Percentiles rank a stretch among this genome's conserved stretches.
Conservation (phyloP, 225 moss, liverwort and hornwort species). For the Climacium dendroides region DNA sequence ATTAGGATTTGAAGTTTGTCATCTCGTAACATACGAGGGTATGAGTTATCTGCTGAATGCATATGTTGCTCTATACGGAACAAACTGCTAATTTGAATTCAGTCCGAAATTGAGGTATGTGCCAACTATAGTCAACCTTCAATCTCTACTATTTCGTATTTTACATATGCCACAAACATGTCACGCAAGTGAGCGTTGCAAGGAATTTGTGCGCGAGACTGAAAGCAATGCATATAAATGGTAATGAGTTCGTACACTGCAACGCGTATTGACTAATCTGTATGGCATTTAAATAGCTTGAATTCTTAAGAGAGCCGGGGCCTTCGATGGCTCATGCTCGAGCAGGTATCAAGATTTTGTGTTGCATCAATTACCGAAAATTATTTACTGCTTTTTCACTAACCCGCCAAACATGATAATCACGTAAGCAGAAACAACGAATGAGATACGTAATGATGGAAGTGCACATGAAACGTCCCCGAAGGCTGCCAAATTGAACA, state of each 20-base stretch:
- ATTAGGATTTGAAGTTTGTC: no score
- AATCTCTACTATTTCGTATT: no score
- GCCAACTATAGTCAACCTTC: neutral
- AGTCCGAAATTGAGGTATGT: no score
- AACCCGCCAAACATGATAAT: neutral
- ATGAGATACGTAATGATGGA: no score
- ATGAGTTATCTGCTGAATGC: no score
- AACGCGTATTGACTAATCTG: no score
- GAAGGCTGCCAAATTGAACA: neutral
- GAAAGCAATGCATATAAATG: neutral
- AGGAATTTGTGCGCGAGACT: neutral
- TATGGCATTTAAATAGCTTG: no score
- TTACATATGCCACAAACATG: no score
- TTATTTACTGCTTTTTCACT: neutral
- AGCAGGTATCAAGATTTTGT: accelerated
- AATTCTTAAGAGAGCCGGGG: accelerated
- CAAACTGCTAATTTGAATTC: neutral
- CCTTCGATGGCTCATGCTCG: accelerated
- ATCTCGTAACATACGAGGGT: no score
- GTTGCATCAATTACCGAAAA: accelerated
- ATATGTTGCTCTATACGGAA: no score
- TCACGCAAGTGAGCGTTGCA: accelerated
- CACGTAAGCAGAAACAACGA: no score
- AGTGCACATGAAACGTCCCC: neutral
- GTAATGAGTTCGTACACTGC: accelerated